phyloP scores from a whole-genome alignment of 1,139 yeast species.

The Meyerozyma carpophila region DNA sequence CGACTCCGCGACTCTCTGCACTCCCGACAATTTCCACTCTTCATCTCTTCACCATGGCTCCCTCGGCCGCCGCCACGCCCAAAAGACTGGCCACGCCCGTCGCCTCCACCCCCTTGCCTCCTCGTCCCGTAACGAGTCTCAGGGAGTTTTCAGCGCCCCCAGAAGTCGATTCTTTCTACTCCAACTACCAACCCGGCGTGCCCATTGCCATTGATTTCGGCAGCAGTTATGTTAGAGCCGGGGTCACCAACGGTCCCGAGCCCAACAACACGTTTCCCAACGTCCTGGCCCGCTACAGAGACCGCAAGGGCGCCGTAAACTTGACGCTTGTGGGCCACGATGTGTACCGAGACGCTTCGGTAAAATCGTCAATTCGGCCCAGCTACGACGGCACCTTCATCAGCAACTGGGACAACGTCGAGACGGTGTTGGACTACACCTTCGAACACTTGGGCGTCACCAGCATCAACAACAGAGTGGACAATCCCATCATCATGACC shows the following conservation, averaged over 20 bases:
- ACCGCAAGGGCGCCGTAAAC: slow-evolving; percentile 60
- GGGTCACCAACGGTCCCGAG: slow-evolving; percentile 45
- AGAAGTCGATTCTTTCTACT: slow-evolving; percentile 46
- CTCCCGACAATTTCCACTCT: too few species aligned
- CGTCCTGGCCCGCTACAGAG: slow-evolving; percentile 68
- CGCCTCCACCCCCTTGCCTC: slow-evolving; percentile 30
- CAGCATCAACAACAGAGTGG: slow-evolving; percentile 47
- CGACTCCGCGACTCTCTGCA: not conserved
- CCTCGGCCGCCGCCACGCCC: slow-evolving; percentile 8
- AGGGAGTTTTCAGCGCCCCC: slow-evolving; percentile 38
- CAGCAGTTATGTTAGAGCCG: slow-evolving; percentile 62
- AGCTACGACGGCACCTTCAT: slow-evolving; percentile 87
- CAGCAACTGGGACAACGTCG: slow-evolving; percentile 91
- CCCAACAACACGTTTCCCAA: slow-evolving; percentile 73
- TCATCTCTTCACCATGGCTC: slow-evolving; percentile 6
- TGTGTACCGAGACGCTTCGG: slow-evolving; percentile 62
- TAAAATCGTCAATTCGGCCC: slow-evolving; percentile 62
- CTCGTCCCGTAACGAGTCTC: slow-evolving; percentile 46
- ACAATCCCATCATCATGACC: slow-evolving; percentile 78
- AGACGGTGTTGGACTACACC: slow-evolving; percentile 75
- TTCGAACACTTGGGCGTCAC: slow-evolving; percentile 72
- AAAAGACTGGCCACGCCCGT: slow-evolving; percentile 11
- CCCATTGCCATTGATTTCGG: slow-evolving; percentile 89
- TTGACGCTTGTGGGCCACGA: slow-evolving; percentile 82
- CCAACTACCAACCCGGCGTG: slow-evolving; percentile 45